Percentiles rank a stretch among this genome's conserved stretches.
phyloP scores from a whole-genome alignment of 2,329 filamentous ascomycete species.

The Bipolaris gigantea region DNA sequence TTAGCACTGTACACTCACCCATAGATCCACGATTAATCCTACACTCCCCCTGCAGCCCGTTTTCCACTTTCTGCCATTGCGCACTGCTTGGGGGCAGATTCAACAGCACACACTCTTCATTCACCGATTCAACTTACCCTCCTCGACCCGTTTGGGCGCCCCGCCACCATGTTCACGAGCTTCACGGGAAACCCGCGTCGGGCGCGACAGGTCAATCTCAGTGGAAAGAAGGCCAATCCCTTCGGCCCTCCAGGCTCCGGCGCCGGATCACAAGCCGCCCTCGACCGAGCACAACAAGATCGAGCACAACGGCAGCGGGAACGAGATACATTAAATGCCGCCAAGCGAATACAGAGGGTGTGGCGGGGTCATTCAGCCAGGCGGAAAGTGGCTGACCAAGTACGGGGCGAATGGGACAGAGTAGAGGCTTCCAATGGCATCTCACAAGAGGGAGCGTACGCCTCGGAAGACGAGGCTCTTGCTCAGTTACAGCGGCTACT shows the following conservation, averaged over 20 bases:
- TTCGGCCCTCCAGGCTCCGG: constrained; percentile 65
- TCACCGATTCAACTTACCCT: not conserved
- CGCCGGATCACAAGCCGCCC: constrained; percentile 71
- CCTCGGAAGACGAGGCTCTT: constrained; percentile 44
- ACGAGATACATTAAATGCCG: constrained; percentile 73
- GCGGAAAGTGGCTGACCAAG: constrained; percentile 59
- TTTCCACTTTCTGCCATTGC: too few species aligned
- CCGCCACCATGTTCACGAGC: constrained; percentile 74
- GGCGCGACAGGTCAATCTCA: constrained; percentile 90
- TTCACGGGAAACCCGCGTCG: constrained; percentile 88
- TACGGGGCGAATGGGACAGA: constrained; percentile 41
- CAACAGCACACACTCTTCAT: not conserved
- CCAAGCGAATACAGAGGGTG: constrained; percentile 71
- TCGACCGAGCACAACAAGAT: constrained; percentile 86
- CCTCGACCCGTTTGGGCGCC: not conserved
- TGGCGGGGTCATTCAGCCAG: constrained; percentile 79
- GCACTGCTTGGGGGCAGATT: not conserved
- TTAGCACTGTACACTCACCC: not conserved
- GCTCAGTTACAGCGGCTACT: constrained; percentile 49
- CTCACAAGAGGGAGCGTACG: constrained; percentile 34
- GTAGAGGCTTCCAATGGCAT: constrained; percentile 24
- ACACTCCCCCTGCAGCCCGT: not conserved
- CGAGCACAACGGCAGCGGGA: constrained; percentile 79
- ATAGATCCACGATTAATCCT: constrained; percentile 9
- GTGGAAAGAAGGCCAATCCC: constrained; percentile 78